Percentiles rank a stretch among this genome's conserved stretches.
Conservation (phyloP, 768 basidiomycete species). For the Boletus speciosus region DNA sequence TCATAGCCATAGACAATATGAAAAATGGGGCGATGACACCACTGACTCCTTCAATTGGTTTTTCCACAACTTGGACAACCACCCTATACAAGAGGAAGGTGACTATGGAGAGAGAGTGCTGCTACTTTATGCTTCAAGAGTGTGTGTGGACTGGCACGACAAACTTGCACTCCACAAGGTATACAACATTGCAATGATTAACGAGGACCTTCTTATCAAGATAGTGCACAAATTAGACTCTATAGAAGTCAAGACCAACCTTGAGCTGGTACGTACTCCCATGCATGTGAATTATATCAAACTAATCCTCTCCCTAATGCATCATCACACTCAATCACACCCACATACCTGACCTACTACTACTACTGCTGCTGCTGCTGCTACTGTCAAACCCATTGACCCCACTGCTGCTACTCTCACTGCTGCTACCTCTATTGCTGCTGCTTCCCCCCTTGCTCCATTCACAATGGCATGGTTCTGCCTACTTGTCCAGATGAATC, state of each 20-base stretch:
- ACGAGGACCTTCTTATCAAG: background rate
- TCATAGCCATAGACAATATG: background rate
- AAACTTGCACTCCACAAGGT: background rate
- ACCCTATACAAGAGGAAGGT: background rate
- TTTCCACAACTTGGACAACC: no score
- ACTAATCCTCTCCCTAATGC: no score
- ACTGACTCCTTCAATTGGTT: no score
- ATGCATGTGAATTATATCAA: background rate
- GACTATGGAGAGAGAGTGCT: background rate
- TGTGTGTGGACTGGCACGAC: background rate
- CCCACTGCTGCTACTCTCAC: background rate
- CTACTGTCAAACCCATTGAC: no score
- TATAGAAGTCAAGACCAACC: background rate
- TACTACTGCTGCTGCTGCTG: no score
- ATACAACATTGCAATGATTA: background rate
- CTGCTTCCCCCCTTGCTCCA: background rate
- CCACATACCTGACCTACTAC: background rate
- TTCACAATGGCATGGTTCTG: no score
- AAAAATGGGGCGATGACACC: background rate
- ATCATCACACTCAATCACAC: no score
- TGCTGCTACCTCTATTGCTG: background rate
- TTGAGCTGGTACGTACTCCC: background rate
- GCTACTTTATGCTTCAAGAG: no score
- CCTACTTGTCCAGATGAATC: background rate
- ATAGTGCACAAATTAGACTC: background rate